Evolutionary conservation across 2,329 filamentous ascomycete genomes (phyloP), one percentile per base, ranked within the genome.

Genomic region (Colletotrichum sansevieriae): DNA sequence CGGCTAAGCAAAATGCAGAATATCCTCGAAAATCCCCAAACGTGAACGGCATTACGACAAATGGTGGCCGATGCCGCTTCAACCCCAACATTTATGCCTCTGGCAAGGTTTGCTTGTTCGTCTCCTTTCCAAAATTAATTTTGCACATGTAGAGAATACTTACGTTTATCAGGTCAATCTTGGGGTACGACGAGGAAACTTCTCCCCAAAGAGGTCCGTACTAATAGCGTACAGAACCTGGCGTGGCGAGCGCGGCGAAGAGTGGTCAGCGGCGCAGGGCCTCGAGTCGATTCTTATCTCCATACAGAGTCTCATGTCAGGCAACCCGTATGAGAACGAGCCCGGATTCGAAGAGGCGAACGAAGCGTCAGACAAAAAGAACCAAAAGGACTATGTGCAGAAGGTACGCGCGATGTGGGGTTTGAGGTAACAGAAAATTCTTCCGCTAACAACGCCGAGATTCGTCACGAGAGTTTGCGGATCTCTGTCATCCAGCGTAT

Each of bases 251-350:
- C 87, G 89, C 15, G 94, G 95, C 63, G 96, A 98, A 79, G 91
- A 98, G 78, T 99, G 96, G 96, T 98, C 95, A 15, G 94, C 95
- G 15, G 96, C 95, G 1, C 96, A 98, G 78, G 95, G 96, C 7
- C 84, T 99, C 1, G 96, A 98, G 78, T 98, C 95, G 1, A 93
- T 98, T 56, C 81, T 99, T 55, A 88, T 98, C 61, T 98, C 95
- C 5, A 98, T 99, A 65, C 96, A 99, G 80, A 98, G 95, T 78
- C 84, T 99, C 51, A 95, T 99, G 91, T 97, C 94, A 1, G 82
- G 89, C 33, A 97, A 98, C 74, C 96, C 95, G 0, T 98, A 97
- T 79, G 93, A 96, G 77, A 98, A 98, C 74, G 96, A 99, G 78
- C 96, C 96, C 1, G 96, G 96, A 6, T 98, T 93, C 74, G 95